A percentile compares a stretch with the other conserved stretches of the same genome.
Evolutionary conservation across 1,139 yeast species (phyloP).

Genomic region (Meyerozyma sp.): DNA sequence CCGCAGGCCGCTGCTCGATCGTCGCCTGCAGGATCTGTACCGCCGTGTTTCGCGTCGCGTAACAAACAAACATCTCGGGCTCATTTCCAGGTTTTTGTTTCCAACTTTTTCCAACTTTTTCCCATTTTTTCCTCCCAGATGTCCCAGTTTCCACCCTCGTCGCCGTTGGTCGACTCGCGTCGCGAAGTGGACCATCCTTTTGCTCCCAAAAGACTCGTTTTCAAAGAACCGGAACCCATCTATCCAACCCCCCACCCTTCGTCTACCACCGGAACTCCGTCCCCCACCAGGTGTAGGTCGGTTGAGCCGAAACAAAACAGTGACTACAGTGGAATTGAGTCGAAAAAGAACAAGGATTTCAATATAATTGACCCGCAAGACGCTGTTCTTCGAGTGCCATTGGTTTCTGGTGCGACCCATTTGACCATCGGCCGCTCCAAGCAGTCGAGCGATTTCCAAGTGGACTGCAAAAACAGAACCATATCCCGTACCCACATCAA

Average conservation of each 20-base stretch:
- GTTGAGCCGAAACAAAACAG: conserved; percentile 17
- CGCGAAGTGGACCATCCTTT: conserved; percentile 20
- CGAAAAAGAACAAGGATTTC: conserved; percentile 25
- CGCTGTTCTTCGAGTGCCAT: conserved; percentile 33
- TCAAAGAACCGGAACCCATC: background rate
- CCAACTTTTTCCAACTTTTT: background rate
- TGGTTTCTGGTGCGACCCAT: conserved; percentile 16
- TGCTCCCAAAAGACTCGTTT: conserved; percentile 6
- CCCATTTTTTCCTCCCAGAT: background rate
- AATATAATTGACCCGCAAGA: conserved; percentile 37
- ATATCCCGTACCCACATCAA: conserved; percentile 66
- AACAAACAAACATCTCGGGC: background rate
- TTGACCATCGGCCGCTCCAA: conserved; percentile 61
- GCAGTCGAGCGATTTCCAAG: conserved; percentile 51
- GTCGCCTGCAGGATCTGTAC: too few species aligned
- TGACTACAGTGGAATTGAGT: conserved; percentile 33
- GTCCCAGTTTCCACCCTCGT: conserved; percentile 58
- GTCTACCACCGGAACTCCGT: conserved; percentile 44
- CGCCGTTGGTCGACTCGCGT: conserved; percentile 43
- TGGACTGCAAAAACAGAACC: conserved; percentile 49
- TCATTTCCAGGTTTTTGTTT: background rate
- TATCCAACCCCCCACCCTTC: conserved; percentile 57
- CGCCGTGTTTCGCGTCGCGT: background rate
- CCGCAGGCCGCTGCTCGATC: too few species aligned
- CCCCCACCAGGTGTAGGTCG: conserved; percentile 23